A percentile compares a stretch with the other conserved stretches of the same genome.
These are phyloP conservation scores for Aspergillus leporis DNA, from an alignment of 495 filamentous ascomycete species.

Conservation along the genomic window DNA sequence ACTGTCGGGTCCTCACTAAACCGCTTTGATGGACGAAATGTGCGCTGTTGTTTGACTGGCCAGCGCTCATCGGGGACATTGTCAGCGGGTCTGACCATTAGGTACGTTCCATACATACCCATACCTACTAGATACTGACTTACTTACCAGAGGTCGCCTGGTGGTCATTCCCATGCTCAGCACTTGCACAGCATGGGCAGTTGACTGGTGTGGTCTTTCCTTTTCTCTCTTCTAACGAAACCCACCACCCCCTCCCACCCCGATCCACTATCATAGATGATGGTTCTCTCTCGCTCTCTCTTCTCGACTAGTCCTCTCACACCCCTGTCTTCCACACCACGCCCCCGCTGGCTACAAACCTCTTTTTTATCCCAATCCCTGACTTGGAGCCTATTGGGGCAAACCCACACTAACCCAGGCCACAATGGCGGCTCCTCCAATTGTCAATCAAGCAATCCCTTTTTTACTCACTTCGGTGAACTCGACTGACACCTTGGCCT, in stretches of 20 bases:
- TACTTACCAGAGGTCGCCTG: background rate
- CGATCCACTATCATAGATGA: conserved; percentile 9
- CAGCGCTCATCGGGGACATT: conserved; percentile 19
- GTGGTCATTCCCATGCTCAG: background rate
- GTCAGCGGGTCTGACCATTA: conserved; percentile 1
- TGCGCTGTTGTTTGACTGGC: conserved; percentile 19
- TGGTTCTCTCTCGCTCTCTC: conserved; percentile 16
- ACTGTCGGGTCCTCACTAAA: conserved; percentile 36
- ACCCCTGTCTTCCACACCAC: conserved; percentile 1
- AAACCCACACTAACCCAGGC: conserved; percentile 13
- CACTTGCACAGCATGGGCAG: background rate
- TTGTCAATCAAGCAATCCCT: conserved; percentile 15
- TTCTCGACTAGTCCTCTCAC: background rate
- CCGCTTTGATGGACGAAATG: conserved; percentile 23
- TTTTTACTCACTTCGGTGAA: background rate
- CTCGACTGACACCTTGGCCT: conserved; percentile 19
- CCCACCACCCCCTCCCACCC: background rate
- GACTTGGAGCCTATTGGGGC: conserved; percentile 10
- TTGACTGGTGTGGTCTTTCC: background rate
- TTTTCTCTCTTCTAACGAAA: background rate
- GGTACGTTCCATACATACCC: background rate
- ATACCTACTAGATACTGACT: background rate
- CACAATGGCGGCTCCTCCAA: conserved; percentile 18
- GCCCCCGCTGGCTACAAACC: background rate
- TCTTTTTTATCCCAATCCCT: background rate